phyloP scores from a whole-genome alignment of 1,284 basidiomycete genomes.

The Singerocomus rubriflavus region DNA sequence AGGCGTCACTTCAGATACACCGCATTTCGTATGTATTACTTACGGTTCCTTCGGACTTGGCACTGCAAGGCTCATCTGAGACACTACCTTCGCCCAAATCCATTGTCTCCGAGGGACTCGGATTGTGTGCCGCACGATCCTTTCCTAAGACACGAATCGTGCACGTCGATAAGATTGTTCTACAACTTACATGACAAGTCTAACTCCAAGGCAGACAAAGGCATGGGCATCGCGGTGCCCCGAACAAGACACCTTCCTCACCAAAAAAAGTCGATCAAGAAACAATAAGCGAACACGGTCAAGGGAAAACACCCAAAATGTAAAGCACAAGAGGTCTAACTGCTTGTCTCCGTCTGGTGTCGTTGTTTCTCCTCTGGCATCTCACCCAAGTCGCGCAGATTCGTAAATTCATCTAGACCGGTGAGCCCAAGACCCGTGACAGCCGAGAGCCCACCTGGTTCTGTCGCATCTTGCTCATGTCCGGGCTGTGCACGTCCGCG shows the following conservation, averaged over 20 bases:
- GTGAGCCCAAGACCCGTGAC: constrained; percentile 32
- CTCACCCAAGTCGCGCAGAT: constrained; percentile 10
- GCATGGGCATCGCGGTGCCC: neutral
- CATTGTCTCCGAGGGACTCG: neutral
- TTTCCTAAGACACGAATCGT: no score
- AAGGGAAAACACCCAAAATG: neutral
- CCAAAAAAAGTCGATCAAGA: neutral
- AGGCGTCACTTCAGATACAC: no score
- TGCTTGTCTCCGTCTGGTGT: neutral
- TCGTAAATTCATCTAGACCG: constrained; percentile 23
- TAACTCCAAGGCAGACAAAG: neutral
- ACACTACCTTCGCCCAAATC: neutral
- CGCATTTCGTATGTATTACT: no score
- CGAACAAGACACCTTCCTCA: neutral
- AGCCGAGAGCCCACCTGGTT: constrained; percentile 23
- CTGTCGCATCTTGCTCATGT: constrained; percentile 7
- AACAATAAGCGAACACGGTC: neutral
- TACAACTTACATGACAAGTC: neutral
- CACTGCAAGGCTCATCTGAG: no score
- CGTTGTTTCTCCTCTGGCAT: constrained; percentile 6
- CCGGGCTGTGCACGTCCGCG: constrained; percentile 11
- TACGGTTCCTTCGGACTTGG: no score
- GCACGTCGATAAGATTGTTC: neutral
- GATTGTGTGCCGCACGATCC: no score
- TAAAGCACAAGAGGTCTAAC: neutral